These are phyloP conservation scores for Tricholoma sp. DNA, from an alignment of 768 basidiomycete species.

Conservation along the genomic window DNA sequence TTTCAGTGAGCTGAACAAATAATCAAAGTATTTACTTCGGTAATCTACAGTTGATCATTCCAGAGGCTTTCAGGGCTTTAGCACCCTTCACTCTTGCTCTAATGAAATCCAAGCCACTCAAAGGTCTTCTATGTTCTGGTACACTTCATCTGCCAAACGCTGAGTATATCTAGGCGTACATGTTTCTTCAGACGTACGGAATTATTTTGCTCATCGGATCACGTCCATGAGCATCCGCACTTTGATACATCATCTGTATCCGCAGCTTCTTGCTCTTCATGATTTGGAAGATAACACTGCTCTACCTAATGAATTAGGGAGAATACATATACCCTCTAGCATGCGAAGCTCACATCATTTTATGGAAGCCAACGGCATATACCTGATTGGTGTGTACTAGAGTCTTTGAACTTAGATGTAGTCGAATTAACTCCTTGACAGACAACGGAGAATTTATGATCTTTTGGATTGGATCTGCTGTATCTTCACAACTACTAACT, in stretches of 20 bases:
- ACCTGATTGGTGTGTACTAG: slow-evolving; percentile 69
- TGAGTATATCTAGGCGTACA: slow-evolving; percentile 52
- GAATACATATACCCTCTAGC: slow-evolving; percentile 61
- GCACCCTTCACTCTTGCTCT: slow-evolving; percentile 79
- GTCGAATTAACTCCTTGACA: slow-evolving; percentile 22
- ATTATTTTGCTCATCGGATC: slow-evolving; percentile 76
- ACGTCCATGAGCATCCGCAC: slow-evolving; percentile 63
- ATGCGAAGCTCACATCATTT: slow-evolving; percentile 81
- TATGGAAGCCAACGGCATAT: slow-evolving; percentile 91
- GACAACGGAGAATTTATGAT: slow-evolving; percentile 87
- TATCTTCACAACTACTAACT: slow-evolving; percentile 72
- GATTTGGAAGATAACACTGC: slow-evolving; percentile 70
- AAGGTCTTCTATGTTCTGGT: slow-evolving; percentile 50
- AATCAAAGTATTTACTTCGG: not conserved
- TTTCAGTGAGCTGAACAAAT: not conserved
- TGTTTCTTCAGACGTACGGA: slow-evolving; percentile 92
- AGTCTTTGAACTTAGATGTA: not conserved
- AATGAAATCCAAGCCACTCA: slow-evolving; percentile 88
- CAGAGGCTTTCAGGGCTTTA: slow-evolving; percentile 86
- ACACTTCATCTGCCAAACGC: not conserved
- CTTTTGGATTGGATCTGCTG: slow-evolving; percentile 85
- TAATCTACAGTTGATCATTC: slow-evolving; percentile 74
- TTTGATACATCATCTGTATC: slow-evolving; percentile 81
- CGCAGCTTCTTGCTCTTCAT: slow-evolving; percentile 83
- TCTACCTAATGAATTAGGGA: slow-evolving; percentile 59